Evolutionary conservation across 2,329 filamentous ascomycete genomes (phyloP).

Genomic region (Pseudocercospora musae): DNA sequence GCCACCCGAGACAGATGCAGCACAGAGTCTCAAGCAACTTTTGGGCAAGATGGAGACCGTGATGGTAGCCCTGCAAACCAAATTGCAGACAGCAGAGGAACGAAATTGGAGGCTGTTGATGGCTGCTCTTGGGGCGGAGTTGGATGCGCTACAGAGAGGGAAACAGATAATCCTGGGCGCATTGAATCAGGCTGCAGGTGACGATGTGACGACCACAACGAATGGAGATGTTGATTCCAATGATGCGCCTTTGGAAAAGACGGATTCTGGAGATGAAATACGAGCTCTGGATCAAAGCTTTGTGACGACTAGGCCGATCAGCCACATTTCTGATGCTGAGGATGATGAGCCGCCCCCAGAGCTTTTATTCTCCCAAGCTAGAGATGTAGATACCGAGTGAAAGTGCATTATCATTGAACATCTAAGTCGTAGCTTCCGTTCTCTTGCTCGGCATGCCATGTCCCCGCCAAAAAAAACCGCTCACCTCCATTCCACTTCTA

Average conservation of each 20-base stretch:
- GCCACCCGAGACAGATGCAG: slow-evolving; percentile 3
- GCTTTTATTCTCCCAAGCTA: slow-evolving; percentile 48
- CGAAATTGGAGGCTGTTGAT: slow-evolving; percentile 72
- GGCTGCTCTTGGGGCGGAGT: slow-evolving; percentile 70
- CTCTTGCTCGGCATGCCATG: not conserved
- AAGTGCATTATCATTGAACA: not conserved
- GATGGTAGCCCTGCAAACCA: slow-evolving; percentile 54
- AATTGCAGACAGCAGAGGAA: slow-evolving; percentile 55
- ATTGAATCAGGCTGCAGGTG: slow-evolving; percentile 22
- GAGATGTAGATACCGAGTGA: slow-evolving; percentile 27
- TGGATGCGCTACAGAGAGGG: slow-evolving; percentile 64
- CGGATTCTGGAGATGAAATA: slow-evolving; percentile 28
- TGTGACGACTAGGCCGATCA: slow-evolving; percentile 28
- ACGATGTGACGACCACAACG: not conserved
- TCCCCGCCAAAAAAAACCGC: not conserved
- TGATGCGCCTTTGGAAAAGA: slow-evolving; percentile 6
- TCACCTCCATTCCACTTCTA: not conserved
- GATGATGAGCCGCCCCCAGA: slow-evolving; percentile 49
- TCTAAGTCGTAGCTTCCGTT: not conserved
- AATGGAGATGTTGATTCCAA: slow-evolving; percentile 10
- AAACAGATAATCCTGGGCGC: slow-evolving; percentile 52
- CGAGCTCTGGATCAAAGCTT: slow-evolving; percentile 35
- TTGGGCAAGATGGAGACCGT: slow-evolving; percentile 57
- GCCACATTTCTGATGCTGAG: slow-evolving; percentile 28
- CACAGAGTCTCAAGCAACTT: slow-evolving; percentile 31